These are phyloP conservation scores for Amanita rubescens DNA, from an alignment of 768 basidiomycete genomes.

Conservation along the genomic window DNA sequence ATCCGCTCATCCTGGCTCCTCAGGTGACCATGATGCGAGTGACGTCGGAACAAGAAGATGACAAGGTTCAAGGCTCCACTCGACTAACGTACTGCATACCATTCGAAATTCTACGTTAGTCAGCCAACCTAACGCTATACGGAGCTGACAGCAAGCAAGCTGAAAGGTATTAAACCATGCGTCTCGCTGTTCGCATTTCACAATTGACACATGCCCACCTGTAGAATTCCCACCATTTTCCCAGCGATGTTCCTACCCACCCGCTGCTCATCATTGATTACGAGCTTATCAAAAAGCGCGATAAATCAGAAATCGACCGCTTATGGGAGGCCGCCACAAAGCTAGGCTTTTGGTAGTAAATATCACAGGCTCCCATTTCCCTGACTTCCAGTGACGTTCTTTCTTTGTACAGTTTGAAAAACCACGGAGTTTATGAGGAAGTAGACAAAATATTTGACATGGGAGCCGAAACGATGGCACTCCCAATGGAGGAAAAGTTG, in stretches of 20 bases:
- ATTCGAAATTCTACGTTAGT: not conserved
- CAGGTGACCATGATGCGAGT: too few relatives aligned
- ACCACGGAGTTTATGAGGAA: conserved; percentile 44
- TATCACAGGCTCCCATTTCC: conserved; percentile 10
- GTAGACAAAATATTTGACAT: conserved; percentile 48
- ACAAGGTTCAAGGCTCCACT: too few relatives aligned
- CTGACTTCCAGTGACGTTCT: not conserved
- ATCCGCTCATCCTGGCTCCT: too few relatives aligned
- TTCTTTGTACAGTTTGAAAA: conserved; percentile 35
- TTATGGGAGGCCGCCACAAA: conserved; percentile 53
- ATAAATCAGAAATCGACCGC: conserved; percentile 36
- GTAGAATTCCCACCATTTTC: conserved; percentile 33
- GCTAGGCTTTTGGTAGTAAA: conserved; percentile 64
- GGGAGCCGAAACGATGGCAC: conserved; percentile 44
- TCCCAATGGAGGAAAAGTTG: conserved; percentile 51
- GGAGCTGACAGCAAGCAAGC: not conserved
- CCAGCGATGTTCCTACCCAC: conserved; percentile 43
- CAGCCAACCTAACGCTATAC: not conserved
- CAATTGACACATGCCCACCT: not conserved
- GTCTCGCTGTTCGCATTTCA: not conserved
- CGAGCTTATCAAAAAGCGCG: conserved; percentile 32
- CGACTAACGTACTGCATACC: too few relatives aligned
- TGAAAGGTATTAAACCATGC: not conserved
- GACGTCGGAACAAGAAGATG: not conserved
- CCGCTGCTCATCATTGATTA: conserved; percentile 53